Percentiles rank a stretch among this genome's conserved stretches.
These are phyloP conservation scores for Colletotrichum costaricense DNA, from an alignment of 2,329 filamentous ascomycete genomes.

Conservation along the genomic window DNA sequence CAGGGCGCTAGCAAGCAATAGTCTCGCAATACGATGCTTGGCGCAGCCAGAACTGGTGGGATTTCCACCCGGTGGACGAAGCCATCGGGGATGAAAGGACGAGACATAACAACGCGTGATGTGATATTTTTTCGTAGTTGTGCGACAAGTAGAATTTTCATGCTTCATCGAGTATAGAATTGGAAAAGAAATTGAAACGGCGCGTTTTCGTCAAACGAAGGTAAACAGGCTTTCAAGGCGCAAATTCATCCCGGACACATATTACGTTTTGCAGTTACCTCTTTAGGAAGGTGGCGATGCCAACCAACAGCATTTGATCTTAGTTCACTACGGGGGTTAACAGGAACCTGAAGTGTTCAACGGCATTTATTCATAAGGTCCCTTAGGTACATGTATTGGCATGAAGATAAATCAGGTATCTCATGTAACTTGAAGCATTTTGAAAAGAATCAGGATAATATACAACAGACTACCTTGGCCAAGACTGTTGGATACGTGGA, in stretches of 20 bases:
- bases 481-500: no score
- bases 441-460: no score
- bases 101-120: neutral
- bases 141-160: neutral
- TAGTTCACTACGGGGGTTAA: neutral
- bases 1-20: conserved; percentile 20
- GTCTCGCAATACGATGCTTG: conserved; percentile 23
- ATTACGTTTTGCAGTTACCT: neutral
- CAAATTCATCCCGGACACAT: neutral
- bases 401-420: no score
- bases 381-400: neutral
- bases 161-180: neutral
- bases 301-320: neutral
- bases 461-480: no score
- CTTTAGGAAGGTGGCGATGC: neutral
- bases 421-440: no score
- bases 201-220: neutral
- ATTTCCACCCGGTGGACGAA: neutral
- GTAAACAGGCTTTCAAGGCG: neutral
- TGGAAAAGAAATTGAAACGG: neutral
- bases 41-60: neutral
- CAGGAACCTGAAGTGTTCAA: neutral
- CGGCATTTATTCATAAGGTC: neutral
- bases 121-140: neutral
- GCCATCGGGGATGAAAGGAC: neutral